Evolutionary conservation across 495 filamentous ascomycete species (phyloP).

Genomic region (Penicillium diatomitis): DNA sequence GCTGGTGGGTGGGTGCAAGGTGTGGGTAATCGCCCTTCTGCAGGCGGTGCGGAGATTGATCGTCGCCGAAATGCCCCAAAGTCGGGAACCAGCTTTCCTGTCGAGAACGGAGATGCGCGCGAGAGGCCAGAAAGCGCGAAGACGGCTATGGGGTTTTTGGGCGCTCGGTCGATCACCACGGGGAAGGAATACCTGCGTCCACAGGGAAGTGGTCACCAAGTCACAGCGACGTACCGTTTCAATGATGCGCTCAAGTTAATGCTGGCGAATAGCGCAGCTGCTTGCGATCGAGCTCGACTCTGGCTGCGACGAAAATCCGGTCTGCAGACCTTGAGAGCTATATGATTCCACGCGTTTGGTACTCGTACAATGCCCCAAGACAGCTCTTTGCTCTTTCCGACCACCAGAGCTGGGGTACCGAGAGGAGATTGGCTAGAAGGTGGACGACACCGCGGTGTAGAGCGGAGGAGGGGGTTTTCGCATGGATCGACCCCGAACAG

Average conservation of each 20-base stretch:
- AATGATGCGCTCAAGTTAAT: slow-evolving; percentile 36
- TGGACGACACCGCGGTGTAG: slow-evolving; percentile 29
- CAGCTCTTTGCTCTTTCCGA: slow-evolving; percentile 7
- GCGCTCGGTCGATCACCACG: background rate
- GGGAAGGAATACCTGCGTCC: slow-evolving; percentile 1
- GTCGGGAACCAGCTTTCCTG: slow-evolving; percentile 16
- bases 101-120: slow-evolving; percentile 17
- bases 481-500: slow-evolving; percentile 20
- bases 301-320: slow-evolving; percentile 20
- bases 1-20: slow-evolving; percentile 15
- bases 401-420: slow-evolving; percentile 16
- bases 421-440: slow-evolving; percentile 30
- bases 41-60: slow-evolving; percentile 45
- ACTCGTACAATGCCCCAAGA: slow-evolving; percentile 4
- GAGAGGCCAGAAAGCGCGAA: slow-evolving; percentile 4
- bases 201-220: slow-evolving; percentile 6
- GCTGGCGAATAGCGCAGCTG: slow-evolving; percentile 26
- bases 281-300: slow-evolving; percentile 33
- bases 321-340: background rate
- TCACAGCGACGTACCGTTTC: slow-evolving; percentile 32
- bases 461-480: slow-evolving; percentile 24
- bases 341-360: slow-evolving; percentile 13
- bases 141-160: background rate
- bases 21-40: slow-evolving; percentile 20
- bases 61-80: slow-evolving; percentile 31